Percentiles rank a stretch among this genome's conserved stretches.
Conservation (phyloP, 345 rosid genomes). For the Adansonia digitata region DNA sequence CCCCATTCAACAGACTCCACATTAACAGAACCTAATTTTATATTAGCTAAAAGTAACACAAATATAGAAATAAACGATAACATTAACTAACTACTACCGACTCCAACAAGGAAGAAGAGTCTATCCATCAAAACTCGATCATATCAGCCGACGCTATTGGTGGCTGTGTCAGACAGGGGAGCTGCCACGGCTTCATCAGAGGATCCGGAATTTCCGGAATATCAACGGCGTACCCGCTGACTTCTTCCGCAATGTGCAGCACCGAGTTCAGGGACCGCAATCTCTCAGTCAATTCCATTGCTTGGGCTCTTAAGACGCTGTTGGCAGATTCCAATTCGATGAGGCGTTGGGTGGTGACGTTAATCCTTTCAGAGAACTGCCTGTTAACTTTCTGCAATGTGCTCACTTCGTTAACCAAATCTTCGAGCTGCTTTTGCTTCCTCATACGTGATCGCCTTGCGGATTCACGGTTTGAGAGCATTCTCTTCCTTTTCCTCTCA, state of each 20-base stretch:
- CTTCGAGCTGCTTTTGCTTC: constrained; percentile 72
- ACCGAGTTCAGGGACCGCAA: constrained; percentile 53
- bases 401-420: constrained; percentile 45
- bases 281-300: constrained; percentile 60
- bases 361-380: constrained; percentile 31
- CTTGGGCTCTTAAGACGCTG: constrained; percentile 61
- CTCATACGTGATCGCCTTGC: constrained; percentile 76
- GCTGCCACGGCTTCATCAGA: constrained; percentile 56
- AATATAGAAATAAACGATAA: neutral
- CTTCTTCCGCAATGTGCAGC: constrained; percentile 53
- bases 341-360: constrained; percentile 26
- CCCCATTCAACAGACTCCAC: neutral
- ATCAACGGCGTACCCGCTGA: constrained; percentile 51
- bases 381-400: constrained; percentile 45
- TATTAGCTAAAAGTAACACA: neutral
- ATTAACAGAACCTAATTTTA: neutral
- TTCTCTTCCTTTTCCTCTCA: constrained; percentile 82
- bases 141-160: constrained; percentile 47
- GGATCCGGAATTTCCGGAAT: constrained; percentile 69
- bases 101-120: neutral
- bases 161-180: constrained; percentile 49
- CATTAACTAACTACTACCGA: neutral
- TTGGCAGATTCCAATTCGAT: constrained; percentile 56
- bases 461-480: constrained; percentile 85
- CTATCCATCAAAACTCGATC: constrained; percentile 21